Base-by-base conservation (phyloP, 2,329 filamentous ascomycete genomes). In the Cladosporium sphaerospermum region DNA sequence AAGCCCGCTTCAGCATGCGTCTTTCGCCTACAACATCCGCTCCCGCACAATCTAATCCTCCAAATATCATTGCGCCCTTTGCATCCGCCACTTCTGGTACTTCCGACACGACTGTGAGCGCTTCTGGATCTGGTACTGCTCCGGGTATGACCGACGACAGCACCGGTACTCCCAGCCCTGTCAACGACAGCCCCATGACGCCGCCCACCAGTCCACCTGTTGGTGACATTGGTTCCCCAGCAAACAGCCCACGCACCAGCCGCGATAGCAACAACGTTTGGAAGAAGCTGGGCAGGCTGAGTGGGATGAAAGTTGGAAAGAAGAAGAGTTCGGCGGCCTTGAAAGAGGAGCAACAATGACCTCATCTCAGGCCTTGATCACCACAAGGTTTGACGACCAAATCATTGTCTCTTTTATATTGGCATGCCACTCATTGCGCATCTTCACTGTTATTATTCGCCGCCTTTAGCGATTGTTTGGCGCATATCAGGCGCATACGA, bases 191-290 rank as follows among this genome's bases (percentile, higher is more conserved):
- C 85, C 63, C 85, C 78, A 84, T 89, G 75, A 90, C 87, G 3
- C 87, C 87, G 0, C 86, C 86, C 1, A 88, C 80, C 2, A 88
- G 84, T 3, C 85, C 87, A 33, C 85, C 86, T 0, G 80, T 62
- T 48, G 64, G 65, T 55, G 68, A 69, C 44, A 52, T 60, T 48
- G 54, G 51, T n/a, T 52, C 53, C 13, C 43, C 14, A 19, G 28
- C 23, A 53, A 52, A 4, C 56, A 39, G 40, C 54, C 43, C 16
- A 43, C 54, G 45, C 34, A 42, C 43, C 18, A 37, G 13, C 42
- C 36, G 41, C 52, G 52, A 34, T 39, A 50, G 16, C 46, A 31
- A 36, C 34, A 51, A 66, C 16, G 64, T 69, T 60, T 71, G 68
- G 68, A 69, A 67, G 59, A 69, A 68, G 43, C 57, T 70, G 40